Percentiles rank a stretch among this genome's conserved stretches.
phyloP scores from a whole-genome alignment of 2,329 filamentous ascomycete species.

The Colletotrichum destructivum region DNA sequence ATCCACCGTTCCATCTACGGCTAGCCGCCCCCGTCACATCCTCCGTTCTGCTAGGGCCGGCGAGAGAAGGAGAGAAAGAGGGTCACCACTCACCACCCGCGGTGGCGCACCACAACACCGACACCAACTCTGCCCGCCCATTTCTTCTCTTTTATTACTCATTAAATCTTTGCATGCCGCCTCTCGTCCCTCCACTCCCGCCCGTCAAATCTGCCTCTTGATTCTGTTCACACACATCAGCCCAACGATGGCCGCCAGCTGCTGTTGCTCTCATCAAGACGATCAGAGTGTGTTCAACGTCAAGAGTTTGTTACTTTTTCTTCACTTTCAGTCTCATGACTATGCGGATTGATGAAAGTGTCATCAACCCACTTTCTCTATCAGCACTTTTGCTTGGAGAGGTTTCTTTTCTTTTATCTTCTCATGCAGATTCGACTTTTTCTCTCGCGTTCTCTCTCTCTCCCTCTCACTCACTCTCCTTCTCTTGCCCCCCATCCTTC shows the following conservation, averaged over 20 bases:
- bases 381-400: constrained; percentile 1
- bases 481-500: constrained; percentile 15
- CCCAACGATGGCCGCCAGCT: constrained; percentile 3
- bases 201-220: constrained; percentile 25
- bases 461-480: not conserved
- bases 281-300: constrained; percentile 7
- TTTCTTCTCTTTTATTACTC: constrained; percentile 42
- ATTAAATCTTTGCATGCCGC: constrained; percentile 42
- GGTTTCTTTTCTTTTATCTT: not conserved
- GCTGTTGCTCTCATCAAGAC: constrained; percentile 12
- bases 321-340: not conserved
- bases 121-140: constrained; percentile 35
- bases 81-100: constrained; percentile 30
- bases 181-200: constrained; percentile 40
- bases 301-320: not conserved
- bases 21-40: constrained; percentile 35
- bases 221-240: constrained; percentile 14
- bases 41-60: constrained; percentile 33
- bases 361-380: not conserved
- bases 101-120: constrained; percentile 20
- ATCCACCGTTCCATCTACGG: constrained; percentile 7
- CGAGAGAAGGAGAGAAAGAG: not conserved
- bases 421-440: not conserved
- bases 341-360: not conserved
- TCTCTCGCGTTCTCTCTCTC: not conserved